phyloP scores from a whole-genome alignment of 768 basidiomycete species.

The Phaffia tasmanica region DNA sequence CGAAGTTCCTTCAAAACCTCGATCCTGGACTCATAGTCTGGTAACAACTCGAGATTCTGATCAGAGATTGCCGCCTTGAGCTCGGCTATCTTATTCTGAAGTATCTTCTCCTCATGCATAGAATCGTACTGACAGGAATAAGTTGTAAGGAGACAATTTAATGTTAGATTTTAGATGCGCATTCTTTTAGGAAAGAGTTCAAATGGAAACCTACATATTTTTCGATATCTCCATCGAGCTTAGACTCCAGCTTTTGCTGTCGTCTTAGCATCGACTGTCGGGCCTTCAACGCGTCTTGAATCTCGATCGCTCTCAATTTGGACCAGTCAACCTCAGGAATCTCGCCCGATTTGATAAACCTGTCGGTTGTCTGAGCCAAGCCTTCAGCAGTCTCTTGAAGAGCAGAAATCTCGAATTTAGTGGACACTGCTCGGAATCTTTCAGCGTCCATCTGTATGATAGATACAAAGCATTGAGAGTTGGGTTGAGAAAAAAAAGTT shows the following conservation, averaged over 20 bases:
- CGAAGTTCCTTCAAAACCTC: conserved; percentile 79
- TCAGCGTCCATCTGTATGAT: conserved; percentile 18
- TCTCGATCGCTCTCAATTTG: conserved; percentile 71
- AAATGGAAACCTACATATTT: conserved; percentile 52
- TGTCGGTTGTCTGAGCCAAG: conserved; percentile 47
- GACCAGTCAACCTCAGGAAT: conserved; percentile 72
- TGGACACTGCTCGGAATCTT: conserved; percentile 48
- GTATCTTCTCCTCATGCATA: conserved; percentile 61
- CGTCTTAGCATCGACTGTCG: conserved; percentile 47
- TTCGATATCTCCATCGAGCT: conserved; percentile 55
- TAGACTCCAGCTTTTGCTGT: conserved; percentile 45
- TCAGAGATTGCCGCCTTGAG: conserved; percentile 83
- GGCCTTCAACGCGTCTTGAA: conserved; percentile 65
- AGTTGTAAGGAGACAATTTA: neutral
- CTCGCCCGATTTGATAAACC: conserved; percentile 45
- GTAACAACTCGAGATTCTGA: conserved; percentile 89
- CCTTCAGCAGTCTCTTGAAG: conserved; percentile 51
- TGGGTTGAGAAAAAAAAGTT: neutral
- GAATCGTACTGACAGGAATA: conserved; percentile 51
- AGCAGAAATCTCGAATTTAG: conserved; percentile 51
- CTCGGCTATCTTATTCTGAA: conserved; percentile 60
- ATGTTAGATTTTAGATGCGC: neutral
- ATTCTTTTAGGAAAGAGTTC: neutral
- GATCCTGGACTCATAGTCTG: conserved; percentile 92
- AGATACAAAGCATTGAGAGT: neutral